Base-by-base conservation (phyloP, 139 green algal species). In the Mesotaenium endlicherianum region DNA sequence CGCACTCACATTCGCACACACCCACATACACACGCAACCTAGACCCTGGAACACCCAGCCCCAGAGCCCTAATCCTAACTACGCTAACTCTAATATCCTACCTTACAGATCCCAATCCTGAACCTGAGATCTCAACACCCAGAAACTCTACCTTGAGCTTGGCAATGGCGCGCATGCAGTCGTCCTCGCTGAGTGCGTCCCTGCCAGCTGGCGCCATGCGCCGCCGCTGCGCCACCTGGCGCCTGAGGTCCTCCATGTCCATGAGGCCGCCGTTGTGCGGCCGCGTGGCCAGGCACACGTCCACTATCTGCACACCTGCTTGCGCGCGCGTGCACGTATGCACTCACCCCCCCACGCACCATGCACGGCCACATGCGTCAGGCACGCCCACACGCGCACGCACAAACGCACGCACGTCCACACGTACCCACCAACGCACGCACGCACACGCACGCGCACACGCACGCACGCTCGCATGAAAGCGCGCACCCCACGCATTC, bases 211-310 rank as follows among this genome's bases (percentile, higher is more conserved):
- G n/a, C 36, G 8, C 14, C 2, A 69, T 84, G 14, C 93, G 93
- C 20, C 95, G 75, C 39, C 91, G 85, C 79, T 77, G 76, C 72
- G 90, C 76, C 69, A 94, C 77, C 16, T 76, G 78, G 1, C 75
- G 57, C 31, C 85, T 70, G 77, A 96, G 80, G 20, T 89, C 44
- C 2, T 88, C 44, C 71, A 97, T 84, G 58, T 96, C 93, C 69
- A 95, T 92, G 38, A 97, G 82, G 16, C 95, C 95, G 2, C 95
- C 95, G n/a, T 96, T 95, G 49, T 89, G 38, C 2, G 82, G 39
- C n/a, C 92, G 70, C 14, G 88, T 93, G 17, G 91, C 90, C 76
- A 94, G 85, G 88, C 93, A 97, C 2, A 92, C 92, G 76, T 98
- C 94, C 20, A 97, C 89, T 4, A 96, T 89, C 88, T 95, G 91